These are phyloP conservation scores for Leccinum fibrillosum DNA, from an alignment of 768 basidiomycete species.

Conservation along the genomic window DNA sequence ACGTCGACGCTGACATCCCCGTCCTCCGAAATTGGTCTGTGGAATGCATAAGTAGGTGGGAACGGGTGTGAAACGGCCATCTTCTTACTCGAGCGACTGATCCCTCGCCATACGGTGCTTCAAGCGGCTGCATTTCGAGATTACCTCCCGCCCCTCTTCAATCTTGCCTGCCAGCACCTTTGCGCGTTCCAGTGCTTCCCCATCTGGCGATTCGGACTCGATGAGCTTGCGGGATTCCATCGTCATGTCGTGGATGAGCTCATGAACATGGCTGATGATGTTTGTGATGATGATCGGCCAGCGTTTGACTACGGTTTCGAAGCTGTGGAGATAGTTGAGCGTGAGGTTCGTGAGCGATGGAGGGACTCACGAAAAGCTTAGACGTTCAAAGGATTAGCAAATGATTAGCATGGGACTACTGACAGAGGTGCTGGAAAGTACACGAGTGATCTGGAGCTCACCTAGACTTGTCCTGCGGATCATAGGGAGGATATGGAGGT, in stretches of 20 bases:
- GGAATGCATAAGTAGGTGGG: neutral
- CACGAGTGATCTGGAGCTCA: slow-evolving; percentile 28
- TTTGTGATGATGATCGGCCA: slow-evolving; percentile 85
- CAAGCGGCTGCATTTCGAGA: slow-evolving; percentile 67
- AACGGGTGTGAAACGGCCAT: neutral
- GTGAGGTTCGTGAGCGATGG: no score
- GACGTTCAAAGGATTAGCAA: neutral
- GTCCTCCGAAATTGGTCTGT: slow-evolving; percentile 70
- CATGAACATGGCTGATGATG: slow-evolving; percentile 74
- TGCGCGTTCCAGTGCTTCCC: slow-evolving; percentile 12
- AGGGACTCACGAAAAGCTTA: slow-evolving; percentile 60
- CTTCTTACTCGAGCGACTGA: slow-evolving; percentile 57
- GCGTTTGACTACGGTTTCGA: slow-evolving; percentile 72
- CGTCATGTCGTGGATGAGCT: slow-evolving; percentile 61
- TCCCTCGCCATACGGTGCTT: slow-evolving; percentile 91
- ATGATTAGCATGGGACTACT: neutral
- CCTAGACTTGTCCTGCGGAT: slow-evolving; percentile 69
- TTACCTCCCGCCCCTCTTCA: slow-evolving; percentile 75
- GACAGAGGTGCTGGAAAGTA: neutral
- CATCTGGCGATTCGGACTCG: neutral
- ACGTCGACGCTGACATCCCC: slow-evolving; percentile 62
- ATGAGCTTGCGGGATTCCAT: slow-evolving; percentile 32
- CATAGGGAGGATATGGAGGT: slow-evolving; percentile 65
- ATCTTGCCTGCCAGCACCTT: slow-evolving; percentile 42
- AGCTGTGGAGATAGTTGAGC: slow-evolving; percentile 40